These are phyloP conservation scores for Torulaspora maleeae DNA, from an alignment of 805 yeast species.

Conservation along the genomic window DNA sequence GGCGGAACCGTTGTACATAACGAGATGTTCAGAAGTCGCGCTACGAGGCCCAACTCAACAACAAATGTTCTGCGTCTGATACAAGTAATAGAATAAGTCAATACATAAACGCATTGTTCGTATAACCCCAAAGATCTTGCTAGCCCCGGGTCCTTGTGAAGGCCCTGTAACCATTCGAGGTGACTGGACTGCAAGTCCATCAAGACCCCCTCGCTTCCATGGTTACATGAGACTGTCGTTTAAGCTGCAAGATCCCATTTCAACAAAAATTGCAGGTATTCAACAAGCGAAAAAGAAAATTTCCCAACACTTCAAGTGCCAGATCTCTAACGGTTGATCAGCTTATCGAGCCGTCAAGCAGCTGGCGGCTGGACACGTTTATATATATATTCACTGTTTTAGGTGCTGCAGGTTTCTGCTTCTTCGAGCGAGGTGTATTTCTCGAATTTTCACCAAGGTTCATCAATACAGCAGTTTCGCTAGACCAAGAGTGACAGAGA, in stretches of 20 bases:
- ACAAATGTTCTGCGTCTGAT: slow-evolving; percentile 12
- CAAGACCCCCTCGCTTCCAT: neutral
- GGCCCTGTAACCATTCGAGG: no score
- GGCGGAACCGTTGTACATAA: slow-evolving; percentile 10
- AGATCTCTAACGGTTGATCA: neutral
- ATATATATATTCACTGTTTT: neutral
- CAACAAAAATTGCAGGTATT: slow-evolving; percentile 2
- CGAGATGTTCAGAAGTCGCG: slow-evolving; percentile 3
- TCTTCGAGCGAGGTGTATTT: neutral
- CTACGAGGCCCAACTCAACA: slow-evolving; percentile 8
- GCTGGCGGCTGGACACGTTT: neutral
- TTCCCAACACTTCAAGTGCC: neutral
- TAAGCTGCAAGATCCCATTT: neutral
- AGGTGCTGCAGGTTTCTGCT: neutral
- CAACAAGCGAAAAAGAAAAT: slow-evolving; percentile 9
- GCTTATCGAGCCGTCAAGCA: neutral
- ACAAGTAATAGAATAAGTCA: slow-evolving; percentile 1
- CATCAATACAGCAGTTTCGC: neutral
- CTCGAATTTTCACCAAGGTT: neutral
- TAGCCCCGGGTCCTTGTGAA: no score
- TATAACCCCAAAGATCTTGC: neutral
- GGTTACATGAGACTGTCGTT: neutral
- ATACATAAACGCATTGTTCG: slow-evolving; percentile 1
- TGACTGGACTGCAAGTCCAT: neutral
- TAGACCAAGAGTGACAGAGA: neutral